Conservation (phyloP, 192 early-diverging fungal species). For the Backusella psychrophila region DNA sequence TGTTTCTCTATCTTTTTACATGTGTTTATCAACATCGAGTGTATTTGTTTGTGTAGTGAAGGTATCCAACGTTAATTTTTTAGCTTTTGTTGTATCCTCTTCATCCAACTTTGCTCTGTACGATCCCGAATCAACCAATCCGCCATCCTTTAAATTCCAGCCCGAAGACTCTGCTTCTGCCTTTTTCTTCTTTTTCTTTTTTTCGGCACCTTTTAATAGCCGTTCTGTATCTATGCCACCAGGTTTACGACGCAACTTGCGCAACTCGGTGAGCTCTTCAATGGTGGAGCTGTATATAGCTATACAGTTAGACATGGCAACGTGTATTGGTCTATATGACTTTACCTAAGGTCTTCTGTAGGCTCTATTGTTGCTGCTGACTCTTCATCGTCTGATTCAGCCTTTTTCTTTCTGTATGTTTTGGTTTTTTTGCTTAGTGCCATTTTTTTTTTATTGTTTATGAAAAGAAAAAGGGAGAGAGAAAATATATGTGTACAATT, state of each 20-base stretch:
- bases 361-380: not conserved
- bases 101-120: conserved; percentile 27
- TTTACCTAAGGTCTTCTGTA: conserved; percentile 12
- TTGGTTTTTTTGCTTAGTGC: conserved; percentile 13
- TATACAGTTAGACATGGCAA: not conserved
- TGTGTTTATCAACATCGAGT: conserved; percentile 79
- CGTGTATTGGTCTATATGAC: not conserved
- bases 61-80: conserved; percentile 53
- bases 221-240: conserved; percentile 57
- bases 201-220: conserved; percentile 52
- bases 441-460: not conserved
- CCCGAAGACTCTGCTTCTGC: conserved; percentile 44
- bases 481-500: too few relatives aligned
- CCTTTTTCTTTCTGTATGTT: conserved; percentile 27
- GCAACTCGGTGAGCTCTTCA: conserved; percentile 57
- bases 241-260: conserved; percentile 53
- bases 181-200: conserved; percentile 47
- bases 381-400: conserved; percentile 26
- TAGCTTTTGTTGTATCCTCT: conserved; percentile 8
- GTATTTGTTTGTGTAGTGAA: conserved; percentile 75
- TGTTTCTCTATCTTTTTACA: conserved; percentile 39
- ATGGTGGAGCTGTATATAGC: conserved; percentile 33
- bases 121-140: conserved; percentile 51
- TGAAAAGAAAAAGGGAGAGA: too few relatives aligned
- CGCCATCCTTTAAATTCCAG: conserved; percentile 58